These are phyloP conservation scores for Orbilia javanica DNA, from an alignment of 2,329 filamentous ascomycete species.

Conservation along the genomic window DNA sequence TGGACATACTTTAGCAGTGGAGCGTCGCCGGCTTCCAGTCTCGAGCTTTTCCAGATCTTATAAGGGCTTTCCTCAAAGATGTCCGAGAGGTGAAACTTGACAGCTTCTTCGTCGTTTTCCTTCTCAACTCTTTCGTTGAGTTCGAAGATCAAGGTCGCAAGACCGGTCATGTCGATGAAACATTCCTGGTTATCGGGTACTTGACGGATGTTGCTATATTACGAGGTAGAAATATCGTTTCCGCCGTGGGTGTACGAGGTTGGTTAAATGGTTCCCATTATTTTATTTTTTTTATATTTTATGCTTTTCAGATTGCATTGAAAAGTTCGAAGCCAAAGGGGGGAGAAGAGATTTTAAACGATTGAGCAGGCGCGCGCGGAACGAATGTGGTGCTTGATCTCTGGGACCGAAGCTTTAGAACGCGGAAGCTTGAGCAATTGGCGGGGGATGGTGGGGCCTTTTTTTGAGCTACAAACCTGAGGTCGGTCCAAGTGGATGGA, in stretches of 20 bases:
- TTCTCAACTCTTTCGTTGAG: slow-evolving; percentile 59
- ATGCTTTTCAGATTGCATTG: not conserved
- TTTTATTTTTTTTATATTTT: slow-evolving; percentile 8
- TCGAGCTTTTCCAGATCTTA: slow-evolving; percentile 55
- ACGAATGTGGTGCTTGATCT: slow-evolving; percentile 52
- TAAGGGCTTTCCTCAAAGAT: slow-evolving; percentile 59
- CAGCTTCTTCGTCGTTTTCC: slow-evolving; percentile 58
- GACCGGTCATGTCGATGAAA: slow-evolving; percentile 59
- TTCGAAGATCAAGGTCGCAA: slow-evolving; percentile 60
- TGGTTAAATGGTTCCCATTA: slow-evolving; percentile 49
- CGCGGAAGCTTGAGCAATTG: slow-evolving; percentile 21
- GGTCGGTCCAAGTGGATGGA: slow-evolving; percentile 53
- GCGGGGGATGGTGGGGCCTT: slow-evolving; percentile 13
- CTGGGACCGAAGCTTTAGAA: slow-evolving; percentile 53
- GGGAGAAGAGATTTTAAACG: slow-evolving; percentile 19
- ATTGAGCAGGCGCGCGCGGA: slow-evolving; percentile 34
- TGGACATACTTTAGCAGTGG: slow-evolving; percentile 36
- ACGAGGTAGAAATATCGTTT: slow-evolving; percentile 10
- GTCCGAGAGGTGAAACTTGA: slow-evolving; percentile 61
- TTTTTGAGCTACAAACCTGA: slow-evolving; percentile 40
- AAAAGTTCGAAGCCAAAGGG: slow-evolving; percentile 29
- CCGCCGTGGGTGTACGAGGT: slow-evolving; percentile 56
- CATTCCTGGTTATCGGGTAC: slow-evolving; percentile 62
- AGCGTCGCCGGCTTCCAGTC: slow-evolving; percentile 33
- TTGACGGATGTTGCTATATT: slow-evolving; percentile 60